Conservation (phyloP, 768 basidiomycete genomes). For the Pisolithus sp. region DNA sequence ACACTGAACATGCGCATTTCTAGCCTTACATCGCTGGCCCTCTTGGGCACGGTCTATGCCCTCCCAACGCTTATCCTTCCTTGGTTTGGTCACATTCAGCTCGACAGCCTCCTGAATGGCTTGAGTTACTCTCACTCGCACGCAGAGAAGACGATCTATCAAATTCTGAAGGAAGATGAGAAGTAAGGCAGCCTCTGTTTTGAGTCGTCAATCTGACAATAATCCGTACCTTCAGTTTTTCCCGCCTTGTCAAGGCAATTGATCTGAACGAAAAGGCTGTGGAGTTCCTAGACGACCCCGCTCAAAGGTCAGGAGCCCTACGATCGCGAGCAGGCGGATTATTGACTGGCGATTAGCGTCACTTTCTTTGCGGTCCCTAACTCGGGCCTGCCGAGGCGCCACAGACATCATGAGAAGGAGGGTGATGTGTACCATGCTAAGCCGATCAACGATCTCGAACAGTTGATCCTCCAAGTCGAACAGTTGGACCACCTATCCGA, state of each 20-base stretch:
- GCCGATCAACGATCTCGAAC: slow-evolving; percentile 5
- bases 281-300: slow-evolving; percentile 34
- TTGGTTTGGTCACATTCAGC: slow-evolving; percentile 18
- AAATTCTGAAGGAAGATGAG: slow-evolving; percentile 19
- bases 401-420: slow-evolving; percentile 6
- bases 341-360: slow-evolving; percentile 26
- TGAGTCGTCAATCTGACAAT: background rate
- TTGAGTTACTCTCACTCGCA: slow-evolving; percentile 2
- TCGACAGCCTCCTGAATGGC: slow-evolving; percentile 6
- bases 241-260: slow-evolving; percentile 34
- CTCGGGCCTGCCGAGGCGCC: slow-evolving; percentile 31
- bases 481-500: slow-evolving; percentile 38
- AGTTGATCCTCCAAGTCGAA: slow-evolving; percentile 17
- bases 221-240: slow-evolving; percentile 25
- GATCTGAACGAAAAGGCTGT: slow-evolving; percentile 35
- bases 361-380: slow-evolving; percentile 52
- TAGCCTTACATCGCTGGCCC: slow-evolving; percentile 9
- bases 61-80: slow-evolving; percentile 14
- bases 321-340: background rate
- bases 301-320: slow-evolving; percentile 24
- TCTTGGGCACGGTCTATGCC: slow-evolving; percentile 11
- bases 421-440: too few species aligned
- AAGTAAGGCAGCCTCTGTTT: slow-evolving; percentile 7
- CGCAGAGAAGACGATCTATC: slow-evolving; percentile 23
- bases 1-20: slow-evolving; percentile 11